phyloP scores from a whole-genome alignment of 768 basidiomycete genomes.

The Infundibulicybe gibba region DNA sequence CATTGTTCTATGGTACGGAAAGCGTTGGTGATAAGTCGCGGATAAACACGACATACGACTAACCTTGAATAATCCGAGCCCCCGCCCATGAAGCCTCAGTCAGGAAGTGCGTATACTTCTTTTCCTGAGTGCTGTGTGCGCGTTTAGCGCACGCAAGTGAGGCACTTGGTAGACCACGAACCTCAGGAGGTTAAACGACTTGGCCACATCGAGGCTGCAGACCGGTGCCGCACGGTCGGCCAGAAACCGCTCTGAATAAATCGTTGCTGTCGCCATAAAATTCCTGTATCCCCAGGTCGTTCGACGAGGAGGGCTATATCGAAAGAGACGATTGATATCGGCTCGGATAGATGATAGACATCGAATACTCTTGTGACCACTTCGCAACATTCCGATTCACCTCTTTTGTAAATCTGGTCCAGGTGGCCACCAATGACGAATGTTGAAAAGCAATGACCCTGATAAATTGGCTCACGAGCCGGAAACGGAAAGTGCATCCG shows the following conservation, averaged over 20 bases:
- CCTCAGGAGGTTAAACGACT: conserved; percentile 71
- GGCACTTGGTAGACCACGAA: conserved; percentile 15
- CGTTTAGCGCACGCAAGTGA: conserved; percentile 3
- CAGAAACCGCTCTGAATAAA: conserved; percentile 58
- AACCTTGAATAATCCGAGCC: conserved; percentile 71
- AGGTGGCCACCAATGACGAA: too few relatives aligned
- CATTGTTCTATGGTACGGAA: conserved; percentile 52
- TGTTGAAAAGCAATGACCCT: too few relatives aligned
- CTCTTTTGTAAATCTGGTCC: background rate
- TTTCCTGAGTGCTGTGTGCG: conserved; percentile 57
- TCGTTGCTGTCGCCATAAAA: conserved; percentile 17
- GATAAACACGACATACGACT: background rate
- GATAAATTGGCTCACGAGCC: too few relatives aligned
- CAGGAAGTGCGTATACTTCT: conserved; percentile 75
- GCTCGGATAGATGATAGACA: background rate
- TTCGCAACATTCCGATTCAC: conserved; percentile 9
- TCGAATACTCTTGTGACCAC: conserved; percentile 11
- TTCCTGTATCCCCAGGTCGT: too few relatives aligned
- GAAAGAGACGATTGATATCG: background rate
- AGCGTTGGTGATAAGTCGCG: background rate
- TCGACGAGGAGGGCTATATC: too few relatives aligned
- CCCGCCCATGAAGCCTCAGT: conserved; percentile 80
- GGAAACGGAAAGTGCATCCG: too few relatives aligned
- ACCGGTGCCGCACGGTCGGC: conserved; percentile 77
- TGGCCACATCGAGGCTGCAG: conserved; percentile 65